Evolutionary conservation across 2,329 filamentous ascomycete genomes (phyloP).

Genomic region (Sporothrix brasiliensis): DNA sequence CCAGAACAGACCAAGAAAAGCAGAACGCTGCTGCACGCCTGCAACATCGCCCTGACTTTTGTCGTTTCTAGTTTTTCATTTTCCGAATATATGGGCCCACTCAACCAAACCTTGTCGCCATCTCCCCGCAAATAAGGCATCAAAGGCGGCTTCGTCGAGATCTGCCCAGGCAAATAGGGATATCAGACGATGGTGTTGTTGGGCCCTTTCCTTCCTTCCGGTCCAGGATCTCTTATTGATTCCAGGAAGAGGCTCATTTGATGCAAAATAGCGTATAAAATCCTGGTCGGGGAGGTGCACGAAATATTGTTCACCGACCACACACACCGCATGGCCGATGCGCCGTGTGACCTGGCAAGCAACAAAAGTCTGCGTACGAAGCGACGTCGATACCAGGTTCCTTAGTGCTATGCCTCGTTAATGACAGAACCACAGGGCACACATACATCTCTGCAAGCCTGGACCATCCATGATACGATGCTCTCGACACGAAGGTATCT

Average conservation of each 20-base stretch:
- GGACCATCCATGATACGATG: no score
- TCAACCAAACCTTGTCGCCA: background rate
- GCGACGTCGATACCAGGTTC: background rate
- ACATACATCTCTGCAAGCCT: background rate
- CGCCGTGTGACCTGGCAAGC: background rate
- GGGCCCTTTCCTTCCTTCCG: background rate
- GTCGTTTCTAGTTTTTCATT: background rate
- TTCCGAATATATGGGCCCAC: background rate
- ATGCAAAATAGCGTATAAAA: constrained; percentile 6
- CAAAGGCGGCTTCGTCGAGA: background rate
- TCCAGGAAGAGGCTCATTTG: background rate
- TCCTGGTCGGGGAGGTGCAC: background rate
- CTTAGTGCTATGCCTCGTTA: no score
- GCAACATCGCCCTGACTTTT: background rate
- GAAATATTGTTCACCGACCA: background rate
- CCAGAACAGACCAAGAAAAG: background rate
- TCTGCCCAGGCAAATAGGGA: background rate
- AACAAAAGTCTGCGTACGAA: background rate
- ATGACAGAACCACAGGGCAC: constrained; percentile 5
- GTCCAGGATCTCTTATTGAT: no score
- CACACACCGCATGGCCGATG: background rate
- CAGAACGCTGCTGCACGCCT: background rate
- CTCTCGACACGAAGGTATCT: no score
- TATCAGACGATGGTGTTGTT: constrained; percentile 14
- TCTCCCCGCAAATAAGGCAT: constrained; percentile 14